A percentile compares a stretch with the other conserved stretches of the same genome.
Conservation (phyloP, 1,284 basidiomycete genomes). For the Ustilago trichophora region DNA sequence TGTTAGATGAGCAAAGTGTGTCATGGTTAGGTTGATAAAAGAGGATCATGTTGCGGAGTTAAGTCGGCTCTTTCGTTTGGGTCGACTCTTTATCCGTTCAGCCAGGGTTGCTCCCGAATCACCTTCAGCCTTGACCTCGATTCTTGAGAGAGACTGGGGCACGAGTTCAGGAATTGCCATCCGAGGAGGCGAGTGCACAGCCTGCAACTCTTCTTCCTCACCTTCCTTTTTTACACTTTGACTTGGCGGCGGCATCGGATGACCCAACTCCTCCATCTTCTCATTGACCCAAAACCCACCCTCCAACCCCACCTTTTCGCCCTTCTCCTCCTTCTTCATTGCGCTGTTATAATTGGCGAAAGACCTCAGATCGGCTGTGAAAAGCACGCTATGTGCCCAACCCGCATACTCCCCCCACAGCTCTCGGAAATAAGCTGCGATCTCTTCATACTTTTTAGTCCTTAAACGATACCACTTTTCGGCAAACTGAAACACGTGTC, state of each 20-base stretch:
- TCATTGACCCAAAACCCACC: conserved; percentile 14
- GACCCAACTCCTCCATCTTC: not conserved
- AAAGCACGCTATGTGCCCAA: conserved; percentile 64
- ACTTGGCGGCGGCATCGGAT: conserved; percentile 17
- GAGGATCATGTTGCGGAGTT: not conserved
- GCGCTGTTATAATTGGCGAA: conserved; percentile 47
- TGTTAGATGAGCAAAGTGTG: too few species aligned
- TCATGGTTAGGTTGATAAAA: too few species aligned
- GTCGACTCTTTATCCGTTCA: conserved; percentile 32
- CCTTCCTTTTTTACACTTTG: conserved; percentile 9
- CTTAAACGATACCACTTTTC: conserved; percentile 62
- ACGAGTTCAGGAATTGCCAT: conserved; percentile 20
- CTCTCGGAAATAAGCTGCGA: conserved; percentile 57
- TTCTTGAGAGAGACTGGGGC: conserved; percentile 7
- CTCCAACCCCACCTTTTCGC: conserved; percentile 6
- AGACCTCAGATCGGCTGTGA: conserved; percentile 59
- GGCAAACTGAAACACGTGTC: conserved; percentile 65
- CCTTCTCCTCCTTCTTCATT: conserved; percentile 35
- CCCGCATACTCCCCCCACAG: conserved; percentile 64
- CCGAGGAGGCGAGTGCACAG: conserved; percentile 28
- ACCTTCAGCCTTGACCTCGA: not conserved
- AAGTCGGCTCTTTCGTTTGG: conserved; percentile 31
- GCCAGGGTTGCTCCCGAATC: conserved; percentile 13
- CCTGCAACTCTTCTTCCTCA: conserved; percentile 8
- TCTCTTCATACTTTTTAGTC: conserved; percentile 59